Evolutionary conservation across 805 yeast genomes (phyloP), one percentile per base, ranked within the genome.

Genomic region (Candida hispaniensis): DNA sequence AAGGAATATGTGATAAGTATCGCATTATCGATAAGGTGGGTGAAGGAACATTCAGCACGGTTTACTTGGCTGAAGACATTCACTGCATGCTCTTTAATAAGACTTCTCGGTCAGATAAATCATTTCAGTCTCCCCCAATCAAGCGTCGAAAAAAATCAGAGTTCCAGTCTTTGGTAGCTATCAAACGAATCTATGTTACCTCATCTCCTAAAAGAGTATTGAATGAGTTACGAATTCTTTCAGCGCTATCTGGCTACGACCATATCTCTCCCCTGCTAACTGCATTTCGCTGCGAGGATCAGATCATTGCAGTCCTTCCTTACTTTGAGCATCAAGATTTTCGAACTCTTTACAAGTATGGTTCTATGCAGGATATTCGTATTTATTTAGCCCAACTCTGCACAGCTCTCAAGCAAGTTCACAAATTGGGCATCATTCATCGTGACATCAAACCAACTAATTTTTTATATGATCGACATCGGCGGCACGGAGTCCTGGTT

Each of bases 131-230:
- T 7, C 28, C 26, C 22, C 30, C 45, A 9, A 26, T 32, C 26
- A 18, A 9, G 16, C 18, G 26, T 10, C 28, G 20, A 17, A 23
- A 38, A 26, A 40, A 40, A 13, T 17, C 18, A 2, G 16, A 28
- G 7, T 14, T 32, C 11, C 21, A 23, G 7, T 30, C 26, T 8
- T 39, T 64, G 34, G 97, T 91, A 39, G 99, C 99, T 2, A 63
- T 91, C 46, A 91, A 91, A 54, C 73, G 91, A 49, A 83, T 91
- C 29, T 86, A 88, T 55, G 97, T 86, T 13, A 91, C 98, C 0
- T 81, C 95, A 1, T 83, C 96, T 6, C 96, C 97, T 0, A 76
- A 73, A 43, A 69, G 99, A 56, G 88, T 91, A 26, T 74, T 71
- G 47, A 86, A 86, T 54, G 99, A 91, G 55, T 67, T 91, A 44